Evolutionary conservation across 2,329 filamentous ascomycete genomes (phyloP).

Genomic region (Tolypocladium guangdongense): DNA sequence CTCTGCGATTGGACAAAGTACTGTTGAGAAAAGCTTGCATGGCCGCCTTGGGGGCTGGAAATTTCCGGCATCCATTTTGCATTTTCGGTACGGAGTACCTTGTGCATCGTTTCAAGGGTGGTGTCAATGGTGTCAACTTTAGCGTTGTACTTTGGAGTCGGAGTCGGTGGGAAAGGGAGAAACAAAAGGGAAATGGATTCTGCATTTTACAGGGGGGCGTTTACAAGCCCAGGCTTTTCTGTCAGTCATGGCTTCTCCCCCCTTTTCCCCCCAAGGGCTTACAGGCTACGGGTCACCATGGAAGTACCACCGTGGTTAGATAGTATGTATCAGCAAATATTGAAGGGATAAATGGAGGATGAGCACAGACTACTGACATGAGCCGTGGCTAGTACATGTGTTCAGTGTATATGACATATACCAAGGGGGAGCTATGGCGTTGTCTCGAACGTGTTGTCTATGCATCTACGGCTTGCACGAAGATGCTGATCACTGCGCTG

Average conservation of each 20-base stretch:
- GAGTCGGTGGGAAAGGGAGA: background rate
- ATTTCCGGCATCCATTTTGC: background rate
- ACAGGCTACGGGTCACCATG: background rate
- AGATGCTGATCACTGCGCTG: background rate
- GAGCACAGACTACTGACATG: background rate
- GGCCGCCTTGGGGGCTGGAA: background rate
- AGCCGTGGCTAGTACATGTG: background rate
- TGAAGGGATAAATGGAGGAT: background rate
- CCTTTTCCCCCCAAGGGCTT: background rate
- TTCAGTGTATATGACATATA: too few relatives aligned
- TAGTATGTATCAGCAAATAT: background rate
- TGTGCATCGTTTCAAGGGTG: background rate
- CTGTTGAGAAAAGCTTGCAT: background rate
- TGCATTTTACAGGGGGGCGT: background rate
- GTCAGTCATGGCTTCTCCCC: background rate
- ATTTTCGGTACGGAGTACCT: background rate
- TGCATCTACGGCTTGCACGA: too few relatives aligned
- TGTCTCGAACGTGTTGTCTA: too few relatives aligned
- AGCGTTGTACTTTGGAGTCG: slow-evolving; percentile 1
- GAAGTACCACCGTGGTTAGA: background rate
- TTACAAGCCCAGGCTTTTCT: background rate
- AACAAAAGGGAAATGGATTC: background rate
- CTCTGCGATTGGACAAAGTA: background rate
- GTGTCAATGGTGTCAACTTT: too few relatives aligned
- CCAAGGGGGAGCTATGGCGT: background rate